Evolutionary conservation across 176 grass and related monocot genomes (phyloP), one percentile per base, ranked within the genome.

Genomic region (Carex pumila): DNA sequence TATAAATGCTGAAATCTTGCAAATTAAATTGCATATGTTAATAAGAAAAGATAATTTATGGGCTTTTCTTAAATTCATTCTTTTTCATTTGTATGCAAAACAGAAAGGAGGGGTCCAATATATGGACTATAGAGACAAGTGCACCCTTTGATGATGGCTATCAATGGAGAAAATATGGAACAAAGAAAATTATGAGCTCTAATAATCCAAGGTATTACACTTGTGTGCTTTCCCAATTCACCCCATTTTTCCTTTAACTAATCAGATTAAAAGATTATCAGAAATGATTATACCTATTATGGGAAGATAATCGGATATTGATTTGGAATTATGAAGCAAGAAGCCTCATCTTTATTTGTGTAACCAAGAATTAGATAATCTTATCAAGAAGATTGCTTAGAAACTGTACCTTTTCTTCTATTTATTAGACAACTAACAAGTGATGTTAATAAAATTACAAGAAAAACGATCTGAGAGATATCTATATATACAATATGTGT

Each of bases 101-200:
- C 21, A 83, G 81, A 66, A 55, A 68, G 12, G 81, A 69, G 69
- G 81, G 43, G 2, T 21, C 12, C 6, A 78, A n/a, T 55, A 66
- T 63, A 66, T 32, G 62, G 81, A 69, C 12, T 10, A 34, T 83
- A 83, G 62, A 83, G 22, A 83, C 81, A 32, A 83, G 81, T 83
- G 81, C 81, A 66, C 81, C 81, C 19, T 83, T 83, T 69, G 81
- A 83, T 69, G 81, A 83, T 83, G 81, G 81, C 3, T 83, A 68
- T 54, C 64, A 64, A 50, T 83, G 81, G 81, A 83, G 81, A 67
- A 83, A 83, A 66, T 83, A 83, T 69, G 81, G 81, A 83, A 83
- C 81, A 30, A 83, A 83, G 43, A 65, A 83, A 68, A 83, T 83
- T 36, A 66, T 45, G 12, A 66, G 25, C 43, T 83, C 43, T 32